Conservation (phyloP, 2,329 filamentous ascomycete genomes). For the Fusarium sp. region DNA sequence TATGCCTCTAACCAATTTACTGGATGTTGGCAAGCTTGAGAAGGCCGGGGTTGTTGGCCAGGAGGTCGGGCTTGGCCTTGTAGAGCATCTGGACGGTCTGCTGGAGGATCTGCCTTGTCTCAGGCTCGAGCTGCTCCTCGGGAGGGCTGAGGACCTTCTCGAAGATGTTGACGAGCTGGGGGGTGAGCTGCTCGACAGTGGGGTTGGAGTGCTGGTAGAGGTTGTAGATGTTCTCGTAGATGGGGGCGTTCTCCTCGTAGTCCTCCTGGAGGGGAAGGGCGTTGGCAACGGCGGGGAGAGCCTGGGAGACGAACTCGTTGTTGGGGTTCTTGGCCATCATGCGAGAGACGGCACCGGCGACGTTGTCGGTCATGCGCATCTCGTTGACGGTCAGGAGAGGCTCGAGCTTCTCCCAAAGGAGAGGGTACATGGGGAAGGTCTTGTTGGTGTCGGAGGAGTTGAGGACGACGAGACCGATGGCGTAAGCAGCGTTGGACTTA, state of each 20-base stretch:
- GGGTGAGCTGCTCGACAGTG: constrained; percentile 76
- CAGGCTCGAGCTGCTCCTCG: constrained; percentile 79
- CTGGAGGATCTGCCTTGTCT: constrained; percentile 74
- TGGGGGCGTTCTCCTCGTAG: constrained; percentile 94
- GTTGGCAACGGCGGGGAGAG: constrained; percentile 82
- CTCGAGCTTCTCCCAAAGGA: constrained; percentile 88
- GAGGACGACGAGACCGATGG: constrained; percentile 84
- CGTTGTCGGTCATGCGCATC: constrained; percentile 90
- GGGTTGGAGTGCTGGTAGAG: constrained; percentile 80
- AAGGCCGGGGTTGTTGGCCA: constrained; percentile 50
- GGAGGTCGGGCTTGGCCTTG: constrained; percentile 51
- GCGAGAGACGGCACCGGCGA: constrained; percentile 87
- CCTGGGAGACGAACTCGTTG: constrained; percentile 81
- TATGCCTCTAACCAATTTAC: constrained; percentile 33
- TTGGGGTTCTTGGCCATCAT: constrained; percentile 94
- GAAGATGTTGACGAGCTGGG: constrained; percentile 76
- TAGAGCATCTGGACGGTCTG: constrained; percentile 68
- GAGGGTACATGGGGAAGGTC: constrained; percentile 80
- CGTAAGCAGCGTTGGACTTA: constrained; percentile 95
- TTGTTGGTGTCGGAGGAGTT: constrained; percentile 78
- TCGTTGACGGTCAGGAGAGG: constrained; percentile 81
- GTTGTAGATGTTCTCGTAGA: constrained; percentile 90
- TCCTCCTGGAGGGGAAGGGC: constrained; percentile 91
- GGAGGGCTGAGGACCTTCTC: constrained; percentile 78
- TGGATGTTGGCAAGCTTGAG: constrained; percentile 50